A percentile compares a stretch with the other conserved stretches of the same genome.
Conservation (phyloP, 2,329 filamentous ascomycete species). For the Cytospora leucostoma region DNA sequence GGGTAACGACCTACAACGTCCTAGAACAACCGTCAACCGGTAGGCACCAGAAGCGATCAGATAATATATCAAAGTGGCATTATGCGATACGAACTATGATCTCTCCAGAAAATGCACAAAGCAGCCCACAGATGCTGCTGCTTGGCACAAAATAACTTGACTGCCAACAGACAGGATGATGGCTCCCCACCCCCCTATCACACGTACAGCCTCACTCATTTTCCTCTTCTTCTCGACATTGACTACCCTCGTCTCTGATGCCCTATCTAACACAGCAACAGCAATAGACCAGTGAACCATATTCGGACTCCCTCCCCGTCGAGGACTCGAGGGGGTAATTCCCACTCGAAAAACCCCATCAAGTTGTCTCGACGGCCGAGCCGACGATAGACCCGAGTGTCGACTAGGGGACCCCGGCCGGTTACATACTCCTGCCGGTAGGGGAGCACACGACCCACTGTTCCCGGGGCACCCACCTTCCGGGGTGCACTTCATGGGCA, state of each 20-base stretch:
- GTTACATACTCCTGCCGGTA: neutral
- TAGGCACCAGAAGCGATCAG: conserved; percentile 7
- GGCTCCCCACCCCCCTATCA: too few relatives aligned
- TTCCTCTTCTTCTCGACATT: neutral
- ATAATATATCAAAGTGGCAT: neutral
- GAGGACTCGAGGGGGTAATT: neutral
- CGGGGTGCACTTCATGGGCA: conserved; percentile 19
- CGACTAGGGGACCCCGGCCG: neutral
- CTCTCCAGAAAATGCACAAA: neutral
- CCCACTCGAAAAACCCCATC: conserved; percentile 3
- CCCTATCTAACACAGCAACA: conserved; percentile 23
- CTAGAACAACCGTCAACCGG: neutral
- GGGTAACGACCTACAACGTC: neutral
- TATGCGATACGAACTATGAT: conserved; percentile 13
- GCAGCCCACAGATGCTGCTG: conserved; percentile 3
- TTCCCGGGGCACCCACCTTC: conserved; percentile 15
- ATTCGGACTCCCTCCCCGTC: neutral
- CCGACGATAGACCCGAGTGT: neutral
- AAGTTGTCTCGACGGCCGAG: conserved; percentile 7
- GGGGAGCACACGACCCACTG: neutral
- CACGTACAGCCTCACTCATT: neutral
- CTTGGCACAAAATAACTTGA: neutral
- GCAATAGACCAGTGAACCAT: conserved; percentile 22
- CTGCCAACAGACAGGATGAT: neutral
- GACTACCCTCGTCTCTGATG: conserved; percentile 8